These are phyloP conservation scores for Talaromyces adpressus DNA, from an alignment of 495 filamentous ascomycete species.

Conservation along the genomic window DNA sequence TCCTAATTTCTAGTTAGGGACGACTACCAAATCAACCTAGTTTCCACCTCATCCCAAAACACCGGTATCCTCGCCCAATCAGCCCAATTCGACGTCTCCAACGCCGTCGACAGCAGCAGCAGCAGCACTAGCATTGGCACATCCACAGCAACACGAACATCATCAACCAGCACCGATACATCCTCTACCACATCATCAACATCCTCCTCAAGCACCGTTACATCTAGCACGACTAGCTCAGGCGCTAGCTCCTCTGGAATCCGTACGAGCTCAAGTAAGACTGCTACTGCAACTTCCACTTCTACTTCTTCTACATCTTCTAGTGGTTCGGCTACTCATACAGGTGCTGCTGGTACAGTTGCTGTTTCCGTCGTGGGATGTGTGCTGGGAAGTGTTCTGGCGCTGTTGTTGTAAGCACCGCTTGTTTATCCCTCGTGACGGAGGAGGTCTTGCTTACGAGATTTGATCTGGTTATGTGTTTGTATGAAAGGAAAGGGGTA, in stretches of 20 bases:
- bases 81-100: constrained; percentile 27
- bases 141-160: constrained; percentile 9
- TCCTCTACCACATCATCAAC: constrained; percentile 9
- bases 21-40: constrained; percentile 35
- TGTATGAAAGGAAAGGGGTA: neutral
- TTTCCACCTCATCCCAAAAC: constrained; percentile 22
- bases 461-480: neutral
- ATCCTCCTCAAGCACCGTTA: constrained; percentile 8
- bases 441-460: neutral
- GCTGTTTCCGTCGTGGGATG: neutral
- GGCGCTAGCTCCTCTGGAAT: constrained; percentile 13
- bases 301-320: neutral
- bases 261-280: constrained; percentile 10
- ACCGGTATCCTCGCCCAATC: constrained; percentile 37
- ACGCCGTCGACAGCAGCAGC: constrained; percentile 9
- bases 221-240: constrained; percentile 14
- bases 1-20: no score
- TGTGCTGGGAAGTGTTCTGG: neutral
- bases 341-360: constrained; percentile 4
- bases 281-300: neutral
- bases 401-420: neutral
- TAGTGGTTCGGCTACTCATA: constrained; percentile 3
- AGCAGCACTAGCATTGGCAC: constrained; percentile 10
- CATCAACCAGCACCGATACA: neutral
- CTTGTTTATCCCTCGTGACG: neutral